Evolutionary conservation across 331 rosid genomes (phyloP).

Genomic region (Dryas integrifolia): DNA sequence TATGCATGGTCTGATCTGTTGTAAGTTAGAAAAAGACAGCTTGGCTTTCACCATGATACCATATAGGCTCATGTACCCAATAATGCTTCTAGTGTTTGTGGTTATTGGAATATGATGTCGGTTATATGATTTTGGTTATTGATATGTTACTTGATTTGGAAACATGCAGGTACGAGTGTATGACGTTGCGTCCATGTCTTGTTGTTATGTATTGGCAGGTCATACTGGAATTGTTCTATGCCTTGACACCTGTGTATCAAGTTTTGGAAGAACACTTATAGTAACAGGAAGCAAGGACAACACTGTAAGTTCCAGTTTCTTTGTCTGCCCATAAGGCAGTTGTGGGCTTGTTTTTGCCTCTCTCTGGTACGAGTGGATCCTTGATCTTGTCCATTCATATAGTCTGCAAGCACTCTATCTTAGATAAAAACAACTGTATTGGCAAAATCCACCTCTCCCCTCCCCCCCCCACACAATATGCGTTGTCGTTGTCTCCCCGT

Average conservation of each 20-base stretch:
- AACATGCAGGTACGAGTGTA: conserved; percentile 78
- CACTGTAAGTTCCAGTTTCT: conserved; percentile 53
- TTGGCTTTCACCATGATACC: neutral
- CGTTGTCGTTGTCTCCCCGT: neutral
- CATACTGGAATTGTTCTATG: conserved; percentile 81
- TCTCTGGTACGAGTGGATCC: neutral
- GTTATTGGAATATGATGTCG: neutral
- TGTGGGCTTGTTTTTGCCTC: neutral
- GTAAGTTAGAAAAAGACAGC: neutral
- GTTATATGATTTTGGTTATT: conserved; percentile 12
- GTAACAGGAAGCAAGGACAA: conserved; percentile 96
- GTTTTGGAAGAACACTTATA: conserved; percentile 64
- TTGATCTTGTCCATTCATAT: neutral
- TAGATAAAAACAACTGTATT: neutral
- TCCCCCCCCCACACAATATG: too few species aligned
- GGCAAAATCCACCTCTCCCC: neutral
- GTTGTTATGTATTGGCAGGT: conserved; percentile 82
- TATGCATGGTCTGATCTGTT: neutral
- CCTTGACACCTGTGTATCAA: conserved; percentile 80
- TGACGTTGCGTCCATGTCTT: conserved; percentile 75
- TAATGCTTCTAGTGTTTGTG: neutral
- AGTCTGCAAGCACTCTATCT: neutral
- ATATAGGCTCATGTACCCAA: neutral
- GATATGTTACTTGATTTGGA: conserved; percentile 25
- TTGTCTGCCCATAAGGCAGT: conserved; percentile 19